phyloP scores from a whole-genome alignment of 2,329 filamentous ascomycete species.

The Neofusicoccum umdonicola region DNA sequence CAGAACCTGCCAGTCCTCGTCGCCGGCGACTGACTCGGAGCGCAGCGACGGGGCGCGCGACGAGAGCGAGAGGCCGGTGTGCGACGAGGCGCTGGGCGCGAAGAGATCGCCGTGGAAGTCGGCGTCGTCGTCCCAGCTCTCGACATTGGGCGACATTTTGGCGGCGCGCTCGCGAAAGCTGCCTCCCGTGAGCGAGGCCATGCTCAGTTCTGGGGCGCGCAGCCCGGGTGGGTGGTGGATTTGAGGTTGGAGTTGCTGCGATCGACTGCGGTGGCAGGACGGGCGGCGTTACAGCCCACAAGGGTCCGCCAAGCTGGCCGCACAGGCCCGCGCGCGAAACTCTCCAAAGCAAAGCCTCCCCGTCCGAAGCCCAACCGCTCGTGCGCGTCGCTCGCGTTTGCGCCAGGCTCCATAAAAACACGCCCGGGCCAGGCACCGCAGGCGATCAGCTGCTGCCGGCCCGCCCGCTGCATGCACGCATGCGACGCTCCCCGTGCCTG shows the following conservation, averaged over 20 bases:
- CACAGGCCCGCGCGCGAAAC: neutral
- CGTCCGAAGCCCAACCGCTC: neutral
- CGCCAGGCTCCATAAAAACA: neutral
- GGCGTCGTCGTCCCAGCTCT: slow-evolving; percentile 61
- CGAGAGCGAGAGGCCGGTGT: slow-evolving; percentile 55
- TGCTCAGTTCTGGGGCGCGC: slow-evolving; percentile 21
- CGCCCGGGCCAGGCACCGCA: neutral
- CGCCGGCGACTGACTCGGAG: slow-evolving; percentile 69
- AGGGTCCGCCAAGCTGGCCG: neutral
- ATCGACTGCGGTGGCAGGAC: slow-evolving; percentile 11
- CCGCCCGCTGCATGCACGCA: neutral
- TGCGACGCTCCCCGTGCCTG: neutral
- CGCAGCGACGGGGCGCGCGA: slow-evolving; percentile 81
- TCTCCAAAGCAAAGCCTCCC: neutral
- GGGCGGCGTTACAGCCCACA: neutral
- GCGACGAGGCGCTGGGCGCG: slow-evolving; percentile 66
- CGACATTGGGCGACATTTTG: slow-evolving; percentile 57
- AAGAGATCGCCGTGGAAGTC: slow-evolving; percentile 66
- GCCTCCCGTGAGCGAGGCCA: slow-evolving; percentile 33
- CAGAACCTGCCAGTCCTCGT: slow-evolving; percentile 86
- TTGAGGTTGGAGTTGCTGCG: slow-evolving; percentile 21
- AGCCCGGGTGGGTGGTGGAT: slow-evolving; percentile 20
- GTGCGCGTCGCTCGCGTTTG: neutral
- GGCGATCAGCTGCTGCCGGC: neutral
- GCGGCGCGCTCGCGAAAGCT: slow-evolving; percentile 39